These are phyloP conservation scores for Vanrija humicola DNA, from an alignment of 1,284 basidiomycete genomes.

Conservation along the genomic window DNA sequence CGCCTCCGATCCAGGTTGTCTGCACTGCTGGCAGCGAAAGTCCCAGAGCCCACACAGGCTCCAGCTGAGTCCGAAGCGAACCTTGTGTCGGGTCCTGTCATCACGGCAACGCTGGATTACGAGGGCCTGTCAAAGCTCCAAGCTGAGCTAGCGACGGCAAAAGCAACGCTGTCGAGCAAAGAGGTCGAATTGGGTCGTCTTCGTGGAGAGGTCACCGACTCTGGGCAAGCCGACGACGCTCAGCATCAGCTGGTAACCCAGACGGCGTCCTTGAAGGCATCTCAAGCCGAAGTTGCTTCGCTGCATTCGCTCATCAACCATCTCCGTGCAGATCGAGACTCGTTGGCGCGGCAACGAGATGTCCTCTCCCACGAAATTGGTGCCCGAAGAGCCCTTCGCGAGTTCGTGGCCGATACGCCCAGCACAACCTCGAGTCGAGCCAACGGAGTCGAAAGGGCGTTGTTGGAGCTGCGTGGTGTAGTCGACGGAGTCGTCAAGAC, in stretches of 20 bases:
- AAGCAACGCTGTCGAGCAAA: constrained; percentile 20
- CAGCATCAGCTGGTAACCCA: constrained; percentile 6
- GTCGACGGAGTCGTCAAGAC: constrained; percentile 34
- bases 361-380: constrained; percentile 30
- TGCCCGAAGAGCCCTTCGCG: constrained; percentile 16
- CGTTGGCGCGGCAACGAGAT: constrained; percentile 22
- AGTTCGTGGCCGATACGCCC: constrained; percentile 5
- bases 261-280: neutral
- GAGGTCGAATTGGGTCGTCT: constrained; percentile 20
- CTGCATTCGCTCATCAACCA: constrained; percentile 28
- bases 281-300: constrained; percentile 27
- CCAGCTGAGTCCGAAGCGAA: neutral
- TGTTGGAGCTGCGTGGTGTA: constrained; percentile 41
- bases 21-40: constrained; percentile 21
- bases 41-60: neutral
- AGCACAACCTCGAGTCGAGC: neutral
- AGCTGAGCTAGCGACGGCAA: constrained; percentile 24
- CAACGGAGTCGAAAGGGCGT: constrained; percentile 30
- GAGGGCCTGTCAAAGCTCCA: constrained; percentile 25
- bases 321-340: constrained; percentile 29
- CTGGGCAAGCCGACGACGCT: constrained; percentile 7
- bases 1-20: constrained; percentile 33
- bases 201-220: constrained; percentile 8
- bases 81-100: neutral
- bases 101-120: constrained; percentile 22